A percentile compares a stretch with the other conserved stretches of the same genome.
These are phyloP conservation scores for Stipa capillata DNA, from an alignment of 176 grass and related monocot species.

Conservation along the genomic window DNA sequence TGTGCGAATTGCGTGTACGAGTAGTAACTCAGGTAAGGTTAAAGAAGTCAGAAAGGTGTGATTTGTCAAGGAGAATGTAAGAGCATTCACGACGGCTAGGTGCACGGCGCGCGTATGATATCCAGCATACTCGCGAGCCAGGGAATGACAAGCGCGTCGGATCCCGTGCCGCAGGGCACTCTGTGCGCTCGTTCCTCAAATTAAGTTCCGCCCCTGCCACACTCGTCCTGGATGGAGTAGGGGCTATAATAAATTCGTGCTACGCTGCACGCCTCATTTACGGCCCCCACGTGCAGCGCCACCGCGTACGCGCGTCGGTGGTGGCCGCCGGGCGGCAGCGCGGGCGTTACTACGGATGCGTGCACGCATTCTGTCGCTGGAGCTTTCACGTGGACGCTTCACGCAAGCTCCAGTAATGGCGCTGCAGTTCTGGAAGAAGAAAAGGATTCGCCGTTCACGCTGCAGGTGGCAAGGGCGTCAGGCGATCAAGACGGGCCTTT, in stretches of 20 bases:
- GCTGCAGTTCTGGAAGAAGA: background rate
- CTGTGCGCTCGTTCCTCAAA: background rate
- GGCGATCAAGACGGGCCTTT: background rate
- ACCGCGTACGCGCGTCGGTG: background rate
- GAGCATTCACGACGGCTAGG: slow-evolving; percentile 18
- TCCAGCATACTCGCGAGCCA: no score
- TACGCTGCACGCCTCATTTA: background rate
- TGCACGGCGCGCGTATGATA: background rate
- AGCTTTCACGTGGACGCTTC: background rate
- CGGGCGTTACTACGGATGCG: background rate
- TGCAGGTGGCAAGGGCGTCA: background rate
- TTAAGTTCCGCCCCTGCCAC: background rate
- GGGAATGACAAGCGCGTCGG: background rate
- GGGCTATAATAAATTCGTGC: slow-evolving; percentile 4
- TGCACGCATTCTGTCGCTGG: background rate
- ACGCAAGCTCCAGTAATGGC: background rate
- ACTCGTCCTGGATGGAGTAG: no score
- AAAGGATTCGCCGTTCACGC: background rate
- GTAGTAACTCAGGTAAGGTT: background rate
- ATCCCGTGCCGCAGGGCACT: slow-evolving; percentile 1
- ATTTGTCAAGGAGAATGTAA: background rate
- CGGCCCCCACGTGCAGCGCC: background rate
- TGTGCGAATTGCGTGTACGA: background rate
- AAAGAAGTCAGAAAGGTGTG: background rate
- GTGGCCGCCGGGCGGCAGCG: background rate